phyloP scores from a whole-genome alignment of 2,329 filamentous ascomycete genomes.

The Diaporthe sp. region DNA sequence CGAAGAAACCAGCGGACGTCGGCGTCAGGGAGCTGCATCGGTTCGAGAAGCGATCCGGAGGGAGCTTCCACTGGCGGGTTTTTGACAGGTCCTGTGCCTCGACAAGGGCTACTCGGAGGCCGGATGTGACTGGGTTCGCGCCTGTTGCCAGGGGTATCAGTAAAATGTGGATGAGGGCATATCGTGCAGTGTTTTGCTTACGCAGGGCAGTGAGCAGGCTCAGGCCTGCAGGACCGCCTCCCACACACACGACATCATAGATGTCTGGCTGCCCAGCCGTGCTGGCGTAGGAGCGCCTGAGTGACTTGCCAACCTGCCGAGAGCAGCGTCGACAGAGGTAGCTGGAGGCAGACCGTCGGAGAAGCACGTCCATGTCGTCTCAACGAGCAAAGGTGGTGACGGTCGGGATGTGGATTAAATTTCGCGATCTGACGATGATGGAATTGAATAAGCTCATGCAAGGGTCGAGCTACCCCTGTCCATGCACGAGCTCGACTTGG shows the following conservation, averaged over 20 bases:
- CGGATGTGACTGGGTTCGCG: constrained; percentile 80
- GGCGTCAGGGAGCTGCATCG: constrained; percentile 96
- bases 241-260: constrained; percentile 94
- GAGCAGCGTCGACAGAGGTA: constrained; percentile 65
- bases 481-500: neutral
- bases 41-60: constrained; percentile 84
- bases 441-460: constrained; percentile 29
- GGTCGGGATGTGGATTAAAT: neutral
- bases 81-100: constrained; percentile 89
- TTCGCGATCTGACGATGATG: constrained; percentile 24
- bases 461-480: constrained; percentile 38
- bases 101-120: constrained; percentile 87
- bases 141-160: constrained; percentile 62
- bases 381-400: neutral
- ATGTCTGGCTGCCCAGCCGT: constrained; percentile 72
- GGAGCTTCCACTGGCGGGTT: constrained; percentile 75
- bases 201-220: constrained; percentile 84
- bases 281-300: constrained; percentile 59
- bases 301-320: constrained; percentile 51
- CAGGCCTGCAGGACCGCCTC: constrained; percentile 89
- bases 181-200: constrained; percentile 57
- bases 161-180: too few relatives aligned
- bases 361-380: constrained; percentile 45
- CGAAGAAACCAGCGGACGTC: constrained; percentile 85
- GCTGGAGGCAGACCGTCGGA: constrained; percentile 47